Evolutionary conservation across 2,329 filamentous ascomycete genomes (phyloP).

Genomic region (Cytospora piceicola): DNA sequence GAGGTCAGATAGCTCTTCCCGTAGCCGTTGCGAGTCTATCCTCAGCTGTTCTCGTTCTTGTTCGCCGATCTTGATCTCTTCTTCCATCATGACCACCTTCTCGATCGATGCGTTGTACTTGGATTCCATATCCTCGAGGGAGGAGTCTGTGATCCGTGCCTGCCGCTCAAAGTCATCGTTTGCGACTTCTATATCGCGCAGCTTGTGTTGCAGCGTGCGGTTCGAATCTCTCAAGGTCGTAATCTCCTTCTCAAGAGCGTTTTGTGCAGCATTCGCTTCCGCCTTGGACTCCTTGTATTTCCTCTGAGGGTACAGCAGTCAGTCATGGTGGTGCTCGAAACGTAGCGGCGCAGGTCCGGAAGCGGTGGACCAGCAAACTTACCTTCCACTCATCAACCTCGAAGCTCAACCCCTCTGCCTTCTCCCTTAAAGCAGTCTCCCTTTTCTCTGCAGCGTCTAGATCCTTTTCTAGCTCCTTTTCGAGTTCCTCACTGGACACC

Average conservation of each 20-base stretch:
- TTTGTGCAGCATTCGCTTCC: constrained; percentile 85
- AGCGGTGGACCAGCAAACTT: constrained; percentile 39
- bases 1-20: constrained; percentile 89
- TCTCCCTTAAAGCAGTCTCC: constrained; percentile 82
- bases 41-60: constrained; percentile 87
- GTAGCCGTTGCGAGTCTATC: constrained; percentile 87
- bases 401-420: constrained; percentile 80
- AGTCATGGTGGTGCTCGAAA: constrained; percentile 27
- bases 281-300: constrained; percentile 96
- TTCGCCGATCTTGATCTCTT: constrained; percentile 89
- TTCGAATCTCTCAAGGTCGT: constrained; percentile 86
- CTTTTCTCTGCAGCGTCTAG: constrained; percentile 94
- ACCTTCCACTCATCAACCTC: constrained; percentile 99
- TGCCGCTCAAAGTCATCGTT: constrained; percentile 99
- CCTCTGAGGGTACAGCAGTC: constrained; percentile 56
- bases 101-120: constrained; percentile 97
- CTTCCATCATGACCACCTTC: constrained; percentile 88
- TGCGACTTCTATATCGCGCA: constrained; percentile 94
- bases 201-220: constrained; percentile 76
- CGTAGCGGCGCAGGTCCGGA: constrained; percentile 6
- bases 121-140: constrained; percentile 92
- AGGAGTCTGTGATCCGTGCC: constrained; percentile 92
- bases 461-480: constrained; percentile 93
- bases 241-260: constrained; percentile 90
- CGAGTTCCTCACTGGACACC: constrained; percentile 88